Percentiles rank a stretch among this genome's conserved stretches.
phyloP scores from a whole-genome alignment of 805 yeast genomes.

The Saccharomyces paradoxus region DNA sequence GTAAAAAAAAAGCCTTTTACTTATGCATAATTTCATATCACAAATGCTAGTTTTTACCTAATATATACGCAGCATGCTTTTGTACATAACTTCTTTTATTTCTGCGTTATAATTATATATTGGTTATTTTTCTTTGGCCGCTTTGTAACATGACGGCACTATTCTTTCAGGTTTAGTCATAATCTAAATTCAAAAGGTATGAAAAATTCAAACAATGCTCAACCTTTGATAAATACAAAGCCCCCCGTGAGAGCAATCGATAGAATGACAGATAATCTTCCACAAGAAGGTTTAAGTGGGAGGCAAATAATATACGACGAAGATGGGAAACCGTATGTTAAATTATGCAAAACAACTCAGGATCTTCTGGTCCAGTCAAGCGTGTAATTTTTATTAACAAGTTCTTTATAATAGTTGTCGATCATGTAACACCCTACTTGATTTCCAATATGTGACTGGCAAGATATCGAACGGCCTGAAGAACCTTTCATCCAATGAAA shows the following conservation, averaged over 20 bases:
- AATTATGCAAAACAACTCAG: neutral
- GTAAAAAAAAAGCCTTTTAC: neutral
- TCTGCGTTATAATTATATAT: neutral
- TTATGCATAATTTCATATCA: neutral
- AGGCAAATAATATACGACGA: conserved; percentile 65
- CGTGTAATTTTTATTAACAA: conserved; percentile 4
- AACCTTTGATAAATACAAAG: neutral
- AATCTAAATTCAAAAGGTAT: neutral
- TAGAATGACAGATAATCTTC: conserved; percentile 19
- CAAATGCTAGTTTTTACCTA: neutral
- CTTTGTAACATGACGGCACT: neutral
- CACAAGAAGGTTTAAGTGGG: conserved; percentile 53
- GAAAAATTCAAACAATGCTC: neutral
- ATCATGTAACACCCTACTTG: conserved; percentile 73
- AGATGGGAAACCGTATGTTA: conserved; percentile 86
- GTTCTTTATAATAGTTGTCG: conserved; percentile 55
- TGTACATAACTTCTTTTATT: neutral
- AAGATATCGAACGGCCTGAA: conserved; percentile 10
- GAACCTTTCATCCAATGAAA: neutral
- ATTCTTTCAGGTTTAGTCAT: neutral
- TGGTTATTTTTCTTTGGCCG: neutral
- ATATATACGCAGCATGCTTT: neutral
- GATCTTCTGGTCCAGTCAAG: conserved; percentile 11
- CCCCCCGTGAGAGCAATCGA: neutral
- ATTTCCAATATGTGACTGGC: conserved; percentile 60